Conservation (phyloP, 306 rosid species). For the apple (Malus domestica) region ASM211411v1 NC_041800.1:29767233-29767732, state of each 20-base stretch:
- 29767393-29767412: too few species aligned
- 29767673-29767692: constrained; percentile 53
- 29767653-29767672: constrained; percentile 59
- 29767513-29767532: not conserved
- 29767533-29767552: constrained; percentile 3
- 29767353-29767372: too few species aligned
- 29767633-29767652: not conserved
- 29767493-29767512: not conserved
- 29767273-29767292: too few species aligned
- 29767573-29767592: not conserved
- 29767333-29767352: too few species aligned
- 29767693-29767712: constrained; percentile 76
- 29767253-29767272: too few species aligned
- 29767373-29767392: too few species aligned
- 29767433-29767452: not conserved
- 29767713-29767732: constrained; percentile 84
- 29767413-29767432: not conserved
- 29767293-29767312: too few species aligned
- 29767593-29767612: not conserved
- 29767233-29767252: too few species aligned
- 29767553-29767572: not conserved
- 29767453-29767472: not conserved
- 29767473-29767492: not conserved
- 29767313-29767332: too few species aligned
- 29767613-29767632: not conserved